A percentile compares a stretch with the other conserved stretches of the same genome.
phyloP scores from a whole-genome alignment of 1,284 basidiomycete genomes.

The Pseudozyma tsukubaensis region DNA sequence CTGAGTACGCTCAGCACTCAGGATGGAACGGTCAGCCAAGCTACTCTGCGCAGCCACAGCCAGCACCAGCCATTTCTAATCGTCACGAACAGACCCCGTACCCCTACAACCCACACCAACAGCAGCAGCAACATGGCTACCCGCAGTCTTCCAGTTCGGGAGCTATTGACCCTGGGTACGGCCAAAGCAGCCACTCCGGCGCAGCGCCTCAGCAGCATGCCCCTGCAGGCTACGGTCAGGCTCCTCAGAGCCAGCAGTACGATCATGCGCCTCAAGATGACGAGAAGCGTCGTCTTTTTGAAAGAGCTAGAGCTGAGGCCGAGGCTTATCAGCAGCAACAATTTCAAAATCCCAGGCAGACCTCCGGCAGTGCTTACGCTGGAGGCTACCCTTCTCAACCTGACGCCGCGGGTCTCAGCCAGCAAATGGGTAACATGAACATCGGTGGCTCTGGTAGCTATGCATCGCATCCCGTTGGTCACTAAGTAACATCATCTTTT shows the following conservation, averaged over 20 bases:
- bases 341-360: constrained; percentile 21
- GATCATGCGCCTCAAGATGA: constrained; percentile 53
- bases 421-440: constrained; percentile 35
- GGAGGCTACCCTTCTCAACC: constrained; percentile 25
- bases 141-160: constrained; percentile 10
- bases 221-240: constrained; percentile 13
- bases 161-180: constrained; percentile 14
- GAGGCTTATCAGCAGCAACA: constrained; percentile 62
- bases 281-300: constrained; percentile 63
- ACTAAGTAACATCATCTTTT: constrained; percentile 1
- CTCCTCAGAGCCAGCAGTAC: constrained; percentile 28
- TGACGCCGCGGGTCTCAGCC: constrained; percentile 22
- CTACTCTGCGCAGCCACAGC: constrained; percentile 29
- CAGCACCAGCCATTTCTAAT: constrained; percentile 2
- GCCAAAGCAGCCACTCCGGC: constrained; percentile 7
- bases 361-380: constrained; percentile 17
- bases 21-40: constrained; percentile 22
- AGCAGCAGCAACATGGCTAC: constrained; percentile 27
- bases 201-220: constrained; percentile 22
- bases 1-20: constrained; percentile 40
- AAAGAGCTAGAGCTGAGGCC: constrained; percentile 60
- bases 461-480: constrained; percentile 27
- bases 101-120: constrained; percentile 18
- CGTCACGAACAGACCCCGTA: constrained; percentile 69
- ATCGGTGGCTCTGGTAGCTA: constrained; percentile 32